Conservation (phyloP, 345 rosid species). For the rapeseed (Brassica napus) region Da-Ae NC_063436.1:10993501-10994000, state of each 20-base stretch:
- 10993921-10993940: slow-evolving; percentile 19
- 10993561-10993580: slow-evolving; percentile 69
- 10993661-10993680: slow-evolving; percentile 82
- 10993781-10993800: slow-evolving; percentile 34
- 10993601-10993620: slow-evolving; percentile 64
- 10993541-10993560: slow-evolving; percentile 76
- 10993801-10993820: slow-evolving; percentile 13
- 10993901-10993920: slow-evolving; percentile 21
- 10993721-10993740: slow-evolving; percentile 61
- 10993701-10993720: slow-evolving; percentile 87
- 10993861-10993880: slow-evolving; percentile 23
- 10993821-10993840: slow-evolving; percentile 41
- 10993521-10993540: slow-evolving; percentile 55
- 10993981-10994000: background rate
- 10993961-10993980: background rate
- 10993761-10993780: slow-evolving; percentile 23
- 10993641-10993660: slow-evolving; percentile 79
- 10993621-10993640: slow-evolving; percentile 70
- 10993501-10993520: slow-evolving; percentile 61
- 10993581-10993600: slow-evolving; percentile 67
- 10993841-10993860: slow-evolving; percentile 49
- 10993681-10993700: slow-evolving; percentile 67
- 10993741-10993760: slow-evolving; percentile 36
- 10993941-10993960: too few relatives aligned
- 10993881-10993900: background rate